Evolutionary conservation across 257 asterid species (phyloP), one percentile per base, ranked within the genome.

Genomic region (Solanum corneliomulleri): DNA sequence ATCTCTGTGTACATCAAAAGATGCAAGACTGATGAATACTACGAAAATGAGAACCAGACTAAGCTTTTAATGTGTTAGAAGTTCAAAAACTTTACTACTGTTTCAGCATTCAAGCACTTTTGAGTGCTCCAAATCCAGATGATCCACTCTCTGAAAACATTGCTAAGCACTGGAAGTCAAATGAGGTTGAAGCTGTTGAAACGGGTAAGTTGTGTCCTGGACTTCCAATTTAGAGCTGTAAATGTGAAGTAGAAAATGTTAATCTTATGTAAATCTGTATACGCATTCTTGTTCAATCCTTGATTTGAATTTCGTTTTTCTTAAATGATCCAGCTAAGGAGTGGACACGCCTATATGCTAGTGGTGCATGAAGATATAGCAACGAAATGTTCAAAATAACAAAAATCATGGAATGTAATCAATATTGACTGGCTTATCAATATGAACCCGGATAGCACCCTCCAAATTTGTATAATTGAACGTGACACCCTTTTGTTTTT

Each of bases 71-170:
- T 18, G n/a, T 45, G 41, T 16, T 47, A 3, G 64, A 78, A 78
- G 41, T 78, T 7, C 0, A 45, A 15, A 5, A 45, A 15, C 1
- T 4, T 15, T 16, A 29, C 42, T 45, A 81, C 39, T 13, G 27
- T 80, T 87, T 60, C 86, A 97, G 99, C 95, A 97, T 97, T 91
- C 99, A 97, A 96, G 99, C 99, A 71, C 99, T 97, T 90, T 78
- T 97, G 87, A 97, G 99, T 87, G 99, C 99, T 85, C 99, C 99
- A 52, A 97, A 97, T 89, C 99, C 99, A 0, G 99, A 97, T 12
- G 99, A 97, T 88, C 99, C 99, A 6, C 98, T 97, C 49, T 97
- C 99, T 7, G 99, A 97, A 89, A 97, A 97, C 94, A 96, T 97
- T 87, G 99, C 99, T 14, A 97, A 97, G 91, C 99, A 97, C 89